These are phyloP conservation scores for Saccharum officinarum DNA, from an alignment of 176 grass and related monocot genomes.

Conservation along the genomic window DNA sequence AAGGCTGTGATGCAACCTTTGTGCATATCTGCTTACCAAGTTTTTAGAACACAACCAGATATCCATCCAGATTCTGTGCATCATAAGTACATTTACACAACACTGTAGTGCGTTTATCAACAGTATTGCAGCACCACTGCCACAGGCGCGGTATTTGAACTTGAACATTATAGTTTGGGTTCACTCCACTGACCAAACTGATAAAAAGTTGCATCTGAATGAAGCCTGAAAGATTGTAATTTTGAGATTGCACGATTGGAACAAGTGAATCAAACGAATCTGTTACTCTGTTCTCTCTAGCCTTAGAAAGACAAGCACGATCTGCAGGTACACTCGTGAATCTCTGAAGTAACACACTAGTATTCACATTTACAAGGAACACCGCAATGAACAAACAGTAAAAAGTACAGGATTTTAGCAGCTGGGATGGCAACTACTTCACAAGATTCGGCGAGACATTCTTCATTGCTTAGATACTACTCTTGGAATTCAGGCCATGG, in stretches of 20 bases:
- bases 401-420: constrained; percentile 24
- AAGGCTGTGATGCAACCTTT: neutral
- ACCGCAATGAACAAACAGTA: constrained; percentile 42
- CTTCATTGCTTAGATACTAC: constrained; percentile 17
- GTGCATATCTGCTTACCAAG: neutral
- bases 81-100: neutral
- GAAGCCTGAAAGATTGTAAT: neutral
- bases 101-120: neutral
- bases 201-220: neutral
- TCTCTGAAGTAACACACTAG: constrained; percentile 36
- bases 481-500: constrained; percentile 16
- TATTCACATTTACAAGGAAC: constrained; percentile 73
- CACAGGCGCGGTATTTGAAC: neutral
- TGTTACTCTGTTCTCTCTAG: constrained; percentile 7
- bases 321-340: constrained; percentile 16
- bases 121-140: neutral
- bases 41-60: neutral
- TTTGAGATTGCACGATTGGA: neutral
- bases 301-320: constrained; percentile 21
- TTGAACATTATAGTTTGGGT: neutral
- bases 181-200: neutral
- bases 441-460: constrained; percentile 26
- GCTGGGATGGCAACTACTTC: constrained; percentile 40
- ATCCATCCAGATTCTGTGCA: neutral
- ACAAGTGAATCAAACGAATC: constrained; percentile 33